Percentiles rank a stretch among this genome's conserved stretches.
These are phyloP conservation scores for Piedraia hortae DNA, from an alignment of 2,329 filamentous ascomycete species.

Conservation along the genomic window DNA sequence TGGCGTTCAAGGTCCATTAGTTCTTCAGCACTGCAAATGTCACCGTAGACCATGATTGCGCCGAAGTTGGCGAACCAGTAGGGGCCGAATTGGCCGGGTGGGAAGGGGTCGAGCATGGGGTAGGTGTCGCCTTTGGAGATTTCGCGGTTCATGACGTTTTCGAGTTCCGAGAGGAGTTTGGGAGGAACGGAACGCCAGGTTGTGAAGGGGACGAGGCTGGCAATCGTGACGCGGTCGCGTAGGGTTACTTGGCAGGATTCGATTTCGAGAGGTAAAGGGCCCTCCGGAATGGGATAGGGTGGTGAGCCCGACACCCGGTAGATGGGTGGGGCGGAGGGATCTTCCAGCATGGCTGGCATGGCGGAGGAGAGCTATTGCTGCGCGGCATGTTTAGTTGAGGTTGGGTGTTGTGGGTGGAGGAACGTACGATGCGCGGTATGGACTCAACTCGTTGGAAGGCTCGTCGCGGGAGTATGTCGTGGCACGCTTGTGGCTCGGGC, in stretches of 20 bases:
- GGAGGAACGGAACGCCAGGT: conserved; percentile 50
- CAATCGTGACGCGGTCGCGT: conserved; percentile 56
- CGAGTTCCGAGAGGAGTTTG: conserved; percentile 48
- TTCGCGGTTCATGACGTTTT: conserved; percentile 63
- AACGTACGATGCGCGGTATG: no score
- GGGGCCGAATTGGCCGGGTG: conserved; percentile 43
- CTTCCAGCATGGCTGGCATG: conserved; percentile 58
- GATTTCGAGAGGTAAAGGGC: conserved; percentile 40
- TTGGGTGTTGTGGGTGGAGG: no score
- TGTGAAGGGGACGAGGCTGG: conserved; percentile 59
- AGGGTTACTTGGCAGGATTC: conserved; percentile 47
- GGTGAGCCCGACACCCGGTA: conserved; percentile 38
- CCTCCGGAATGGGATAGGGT: conserved; percentile 35
- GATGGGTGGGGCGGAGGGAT: conserved; percentile 42
- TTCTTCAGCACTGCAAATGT: conserved; percentile 33
- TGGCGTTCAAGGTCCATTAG: conserved; percentile 18
- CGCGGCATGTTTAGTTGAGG: no score
- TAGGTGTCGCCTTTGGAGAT: conserved; percentile 84
- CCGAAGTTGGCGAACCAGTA: conserved; percentile 88
- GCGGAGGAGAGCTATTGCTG: conserved; percentile 1
- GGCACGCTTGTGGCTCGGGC: no score
- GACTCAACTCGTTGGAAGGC: no score
- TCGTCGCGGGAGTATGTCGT: no score
- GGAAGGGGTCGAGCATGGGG: conserved; percentile 55
- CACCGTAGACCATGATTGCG: conserved; percentile 62